Conservation (phyloP, 2,329 filamentous ascomycete species). For the Beauveria pseudobassiana region DNA sequence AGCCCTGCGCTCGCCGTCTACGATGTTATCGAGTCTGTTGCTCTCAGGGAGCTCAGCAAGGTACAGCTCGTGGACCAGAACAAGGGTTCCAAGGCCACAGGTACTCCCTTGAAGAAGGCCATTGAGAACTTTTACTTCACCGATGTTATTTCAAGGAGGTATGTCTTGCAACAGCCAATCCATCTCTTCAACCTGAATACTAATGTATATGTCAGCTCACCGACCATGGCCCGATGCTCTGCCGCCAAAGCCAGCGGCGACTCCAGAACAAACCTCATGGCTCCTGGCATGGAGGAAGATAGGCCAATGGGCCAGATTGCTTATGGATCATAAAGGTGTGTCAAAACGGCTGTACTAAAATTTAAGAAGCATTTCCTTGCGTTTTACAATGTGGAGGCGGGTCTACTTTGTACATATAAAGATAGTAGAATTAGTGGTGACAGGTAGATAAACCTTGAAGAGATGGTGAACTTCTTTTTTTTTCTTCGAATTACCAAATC, state of each 20-base stretch:
- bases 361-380: slow-evolving; percentile 26
- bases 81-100: slow-evolving; percentile 71
- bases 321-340: slow-evolving; percentile 42
- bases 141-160: slow-evolving; percentile 94
- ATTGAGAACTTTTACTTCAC: slow-evolving; percentile 99
- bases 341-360: slow-evolving; percentile 26
- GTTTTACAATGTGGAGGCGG: slow-evolving; percentile 21
- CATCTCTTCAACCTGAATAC: slow-evolving; percentile 13
- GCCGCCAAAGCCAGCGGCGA: slow-evolving; percentile 81
- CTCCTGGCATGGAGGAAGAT: slow-evolving; percentile 58
- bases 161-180: slow-evolving; percentile 27
- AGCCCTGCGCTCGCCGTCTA: slow-evolving; percentile 84
- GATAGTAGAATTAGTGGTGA: slow-evolving; percentile 6
- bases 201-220: slow-evolving; percentile 55
- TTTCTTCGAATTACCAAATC: background rate
- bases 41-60: slow-evolving; percentile 71
- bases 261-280: slow-evolving; percentile 73
- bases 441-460: slow-evolving; percentile 9
- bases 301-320: slow-evolving; percentile 54
- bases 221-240: slow-evolving; percentile 96
- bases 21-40: slow-evolving; percentile 79
- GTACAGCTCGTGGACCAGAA: slow-evolving; percentile 95
- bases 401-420: slow-evolving; percentile 13
- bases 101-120: slow-evolving; percentile 70
- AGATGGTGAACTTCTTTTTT: slow-evolving; percentile 5